Evolutionary conservation across 495 filamentous ascomycete genomes (phyloP), one percentile per base, ranked within the genome.

Genomic region (Penicillium psychrofluorescens): DNA sequence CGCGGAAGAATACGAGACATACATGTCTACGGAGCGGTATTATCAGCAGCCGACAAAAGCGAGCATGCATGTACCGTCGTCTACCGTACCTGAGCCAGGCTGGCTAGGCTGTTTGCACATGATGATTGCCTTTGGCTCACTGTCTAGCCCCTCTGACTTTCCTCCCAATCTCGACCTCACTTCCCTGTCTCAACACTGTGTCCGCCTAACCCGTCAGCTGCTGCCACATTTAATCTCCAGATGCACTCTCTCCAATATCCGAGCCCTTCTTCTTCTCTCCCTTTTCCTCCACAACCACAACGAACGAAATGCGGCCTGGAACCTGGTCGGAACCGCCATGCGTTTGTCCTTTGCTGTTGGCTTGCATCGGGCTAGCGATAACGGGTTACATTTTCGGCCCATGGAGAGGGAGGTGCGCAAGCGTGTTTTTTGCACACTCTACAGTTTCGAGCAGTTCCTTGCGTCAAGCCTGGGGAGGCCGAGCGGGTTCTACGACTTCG

Each of bases 391-490:
- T 8, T 65, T 67, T 51, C 56, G 63, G 13, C 52, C 60, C 2
- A 44, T 70, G 12, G 62, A 70, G 30, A 46, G 62, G 39, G 66
- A 73, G 33, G 47, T 65, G 28, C 59, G 70, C 8, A 71, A 70
- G 43, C 49, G 64, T n/a, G 56, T 72, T n/a, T 75, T 67, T 64
- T 73, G 71, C 64, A 70, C 71, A 7, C 46, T 69, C 29, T 75
- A 69, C 44, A 57, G 40, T 7, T 72, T 68, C 36, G 71, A 75
- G 41, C 67, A 70, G 33, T 64, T 62, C 40, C 59, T 70, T 30
- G 66, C 65, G 46, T 64, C 62, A 11, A 68, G 67, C 38, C 51
- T 72, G 11, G 71, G 67, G n/a, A 59, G 71, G 4, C 71, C 71
- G 1, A 70, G 66, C 28, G 67, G 63, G 10, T 70, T 75, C 30